phyloP scores from a whole-genome alignment of 148 eudicot species.

The Tetragonia tetragonoides region DNA sequence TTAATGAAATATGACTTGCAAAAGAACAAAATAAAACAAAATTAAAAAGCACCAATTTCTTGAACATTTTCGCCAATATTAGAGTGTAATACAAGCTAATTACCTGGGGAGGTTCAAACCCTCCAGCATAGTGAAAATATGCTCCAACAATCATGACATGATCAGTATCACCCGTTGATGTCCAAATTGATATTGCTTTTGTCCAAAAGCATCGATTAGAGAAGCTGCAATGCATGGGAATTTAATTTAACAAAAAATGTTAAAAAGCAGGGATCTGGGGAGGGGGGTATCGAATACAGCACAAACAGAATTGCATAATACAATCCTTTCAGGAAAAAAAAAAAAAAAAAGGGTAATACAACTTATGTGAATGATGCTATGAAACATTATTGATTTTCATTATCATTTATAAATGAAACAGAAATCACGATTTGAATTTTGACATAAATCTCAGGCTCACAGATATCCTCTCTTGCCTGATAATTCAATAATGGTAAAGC shows the following conservation, averaged over 20 bases:
- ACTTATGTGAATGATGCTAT: not conserved
- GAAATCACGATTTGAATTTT: not conserved
- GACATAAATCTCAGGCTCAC: not conserved
- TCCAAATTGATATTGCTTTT: conserved; percentile 98
- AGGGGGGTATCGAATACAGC: not conserved
- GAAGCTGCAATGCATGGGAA: conserved; percentile 48
- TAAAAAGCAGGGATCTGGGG: not conserved
- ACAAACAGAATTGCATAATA: not conserved
- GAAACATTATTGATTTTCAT: not conserved
- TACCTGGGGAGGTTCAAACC: conserved; percentile 98
- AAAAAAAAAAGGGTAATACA: not conserved
- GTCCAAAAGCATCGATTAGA: conserved; percentile 97
- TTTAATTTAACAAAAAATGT: not conserved
- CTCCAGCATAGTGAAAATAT: conserved; percentile 94
- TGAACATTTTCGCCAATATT: not conserved
- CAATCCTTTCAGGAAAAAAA: not conserved
- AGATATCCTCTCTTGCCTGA: not conserved
- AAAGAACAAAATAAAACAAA: not conserved
- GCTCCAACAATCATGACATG: conserved; percentile 92
- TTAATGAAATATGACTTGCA: not conserved
- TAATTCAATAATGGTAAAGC: not conserved
- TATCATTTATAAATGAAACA: not conserved
- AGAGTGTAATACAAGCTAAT: not conserved
- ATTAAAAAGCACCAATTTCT: not conserved
- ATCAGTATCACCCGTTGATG: conserved; percentile 89